Evolutionary conservation across 805 yeast genomes (phyloP), one percentile per base, ranked within the genome.

Genomic region (Maudiozyma saulgeensis): DNA sequence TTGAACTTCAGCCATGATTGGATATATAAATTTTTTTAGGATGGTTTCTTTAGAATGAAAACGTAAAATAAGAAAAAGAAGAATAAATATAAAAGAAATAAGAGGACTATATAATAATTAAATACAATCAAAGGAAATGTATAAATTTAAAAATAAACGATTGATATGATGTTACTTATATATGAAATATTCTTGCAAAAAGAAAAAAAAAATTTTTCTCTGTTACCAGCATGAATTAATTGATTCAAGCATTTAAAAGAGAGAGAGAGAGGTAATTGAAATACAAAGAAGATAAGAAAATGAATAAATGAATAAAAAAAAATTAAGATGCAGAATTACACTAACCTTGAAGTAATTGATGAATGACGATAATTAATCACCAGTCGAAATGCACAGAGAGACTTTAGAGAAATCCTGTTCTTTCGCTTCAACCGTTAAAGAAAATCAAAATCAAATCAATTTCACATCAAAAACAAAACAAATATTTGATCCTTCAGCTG

Each of bases 21-120:
- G 78, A 71, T 59, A 12, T 18, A 18, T 38, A 15, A 15, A 41
- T 19, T 23, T 41, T 13, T 12, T 23, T 39, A 39, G 42, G 42
- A 25, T 25, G 43, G 32, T 23, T 23, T 21, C 25, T 13, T 41
- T 13, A 41, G 13, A 41, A 26, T 15, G n/a, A n/a, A n/a, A n/a
- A n/a, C n/a, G n/a, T n/a, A n/a, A n/a, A 13, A 41, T 21, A 12
- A 1, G n/a, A 41, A 25, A 41, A n/a, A n/a, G 3, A 23, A 41
- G 12, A 25, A 25, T 12, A 41, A 41, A 26, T 21, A n/a, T 9
- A 41, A 41, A 41, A 41, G n/a, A 23, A 41, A 13, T n/a, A 25
- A n/a, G n/a, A n/a, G n/a, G n/a, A n/a, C n/a, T n/a, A 41, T 12
- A 21, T n/a, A 5, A 39, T 8, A 41, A 26, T 23, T 6, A 41